phyloP scores from a whole-genome alignment of 768 basidiomycete genomes.

The Coprinopsis strossmayeri region DNA sequence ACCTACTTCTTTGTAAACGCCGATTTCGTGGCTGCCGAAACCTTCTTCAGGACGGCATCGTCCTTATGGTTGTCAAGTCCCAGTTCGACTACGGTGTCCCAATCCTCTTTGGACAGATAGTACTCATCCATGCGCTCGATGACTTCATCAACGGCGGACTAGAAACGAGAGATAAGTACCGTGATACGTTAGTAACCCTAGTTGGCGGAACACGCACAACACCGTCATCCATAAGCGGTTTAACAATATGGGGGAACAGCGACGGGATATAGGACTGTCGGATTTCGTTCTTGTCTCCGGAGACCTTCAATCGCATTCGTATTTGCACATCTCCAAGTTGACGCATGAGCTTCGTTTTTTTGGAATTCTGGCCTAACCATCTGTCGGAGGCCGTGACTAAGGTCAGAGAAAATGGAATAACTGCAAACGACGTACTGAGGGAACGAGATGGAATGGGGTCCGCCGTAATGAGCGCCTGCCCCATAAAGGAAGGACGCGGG shows the following conservation, averaged over 20 bases:
- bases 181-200: no score
- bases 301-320: constrained; percentile 90
- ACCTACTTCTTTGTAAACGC: constrained; percentile 80
- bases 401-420: constrained; percentile 4
- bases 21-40: constrained; percentile 73
- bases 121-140: constrained; percentile 93
- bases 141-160: constrained; percentile 77
- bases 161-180: no score
- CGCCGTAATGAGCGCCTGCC: constrained; percentile 54
- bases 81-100: constrained; percentile 93
- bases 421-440: constrained; percentile 59
- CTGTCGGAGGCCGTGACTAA: constrained; percentile 31
- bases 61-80: constrained; percentile 80
- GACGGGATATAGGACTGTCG: constrained; percentile 88
- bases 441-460: constrained; percentile 66
- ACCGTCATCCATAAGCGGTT: constrained; percentile 70
- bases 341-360: constrained; percentile 73
- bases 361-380: constrained; percentile 98
- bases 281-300: constrained; percentile 85
- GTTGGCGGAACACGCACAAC: constrained; percentile 44
- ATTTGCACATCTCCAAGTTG: constrained; percentile 88
- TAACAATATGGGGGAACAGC: constrained; percentile 74
- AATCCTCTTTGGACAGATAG: constrained; percentile 88
- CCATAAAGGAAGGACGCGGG: constrained; percentile 87
- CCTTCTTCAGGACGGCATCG: constrained; percentile 74